phyloP scores from a whole-genome alignment of 768 basidiomycete genomes.

The Boletellus ananas region DNA sequence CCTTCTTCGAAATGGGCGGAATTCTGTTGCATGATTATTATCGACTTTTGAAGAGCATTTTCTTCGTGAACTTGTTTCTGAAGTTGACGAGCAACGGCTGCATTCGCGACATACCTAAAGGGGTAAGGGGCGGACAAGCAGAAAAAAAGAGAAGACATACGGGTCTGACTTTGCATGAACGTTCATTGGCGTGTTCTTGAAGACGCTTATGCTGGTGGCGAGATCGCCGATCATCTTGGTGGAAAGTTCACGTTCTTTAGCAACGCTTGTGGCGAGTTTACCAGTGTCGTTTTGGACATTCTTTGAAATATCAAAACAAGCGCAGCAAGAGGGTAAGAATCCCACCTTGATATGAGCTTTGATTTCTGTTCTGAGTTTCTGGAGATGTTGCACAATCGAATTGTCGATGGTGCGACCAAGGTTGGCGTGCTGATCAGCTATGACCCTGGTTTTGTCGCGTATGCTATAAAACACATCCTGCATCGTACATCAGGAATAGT shows the following conservation, averaged over 20 bases:
- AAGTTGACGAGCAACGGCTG: constrained; percentile 72
- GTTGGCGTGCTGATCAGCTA: constrained; percentile 96
- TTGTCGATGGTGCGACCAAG: constrained; percentile 94
- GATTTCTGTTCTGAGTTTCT: constrained; percentile 92
- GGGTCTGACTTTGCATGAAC: constrained; percentile 52
- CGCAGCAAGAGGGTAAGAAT: background rate
- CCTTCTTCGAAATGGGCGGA: constrained; percentile 96
- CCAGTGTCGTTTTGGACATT: constrained; percentile 96
- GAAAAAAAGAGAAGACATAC: background rate
- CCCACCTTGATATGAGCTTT: constrained; percentile 94
- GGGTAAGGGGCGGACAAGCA: background rate
- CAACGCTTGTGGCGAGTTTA: constrained; percentile 85
- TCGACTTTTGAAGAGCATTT: constrained; percentile 94
- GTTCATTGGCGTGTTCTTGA: constrained; percentile 92
- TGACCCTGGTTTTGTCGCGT: constrained; percentile 87
- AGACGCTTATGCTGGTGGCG: constrained; percentile 78
- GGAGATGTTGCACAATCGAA: constrained; percentile 95
- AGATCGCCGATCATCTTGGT: constrained; percentile 84
- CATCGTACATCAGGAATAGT: background rate
- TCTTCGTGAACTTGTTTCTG: constrained; percentile 94
- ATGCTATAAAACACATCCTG: constrained; percentile 91
- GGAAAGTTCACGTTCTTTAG: constrained; percentile 85
- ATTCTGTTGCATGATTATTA: constrained; percentile 98
- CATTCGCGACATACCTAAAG: constrained; percentile 62
- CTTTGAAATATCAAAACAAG: constrained; percentile 31